Evolutionary conservation across 495 filamentous ascomycete species (phyloP), one percentile per base, ranked within the genome.

Genomic region (Entonaema liquescens): DNA sequence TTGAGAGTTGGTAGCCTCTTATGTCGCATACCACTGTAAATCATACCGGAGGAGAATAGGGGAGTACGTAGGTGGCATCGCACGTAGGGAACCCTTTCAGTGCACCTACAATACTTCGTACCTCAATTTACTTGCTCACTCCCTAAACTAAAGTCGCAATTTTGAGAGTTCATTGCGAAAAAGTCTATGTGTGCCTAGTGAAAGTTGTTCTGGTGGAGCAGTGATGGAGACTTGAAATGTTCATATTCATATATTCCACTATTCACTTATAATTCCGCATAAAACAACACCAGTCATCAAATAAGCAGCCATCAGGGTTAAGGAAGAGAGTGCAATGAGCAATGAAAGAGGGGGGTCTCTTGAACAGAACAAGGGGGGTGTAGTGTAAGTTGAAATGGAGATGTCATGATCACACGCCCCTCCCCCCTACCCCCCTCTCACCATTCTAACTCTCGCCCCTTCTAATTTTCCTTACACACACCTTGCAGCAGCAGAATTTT

Each of bases 351-450:
- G 63, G 70, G 63, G 56, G 70, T 72, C 59, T 47, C 60, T 68
- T 64, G 52, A 62, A 40, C 13, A 64, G 49, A 50, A 50, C 65
- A 68, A 56, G 70, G 70, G 65, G 70, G 50, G 70, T 69, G 52
- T 47, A 49, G 12, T 17, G 8, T 57, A 66, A 59, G 52, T 21
- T 26, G 47, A 35, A 65, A 23, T 47, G 42, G 42, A 23, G 19
- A 47, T 23, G 17, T 36, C 25, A 29, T 69, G 70, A 73, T 73
- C 70, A 73, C 65, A 73, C 65, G 65, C 70, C 70, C 70, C 65
- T 59, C 58, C 49, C 38, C 57, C 70, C 57, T 50, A 49, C 54
- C 29, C 21, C 31, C 47, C 59, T 55, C 59, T 64, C 33, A 36
- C 17, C 40, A 66, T 62, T 66, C 47, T 49, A 36, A 26, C 36